A percentile compares a stretch with the other conserved stretches of the same genome.
phyloP scores from a whole-genome alignment of 345 rosid genomes.

The Trapa incisa region DNA sequence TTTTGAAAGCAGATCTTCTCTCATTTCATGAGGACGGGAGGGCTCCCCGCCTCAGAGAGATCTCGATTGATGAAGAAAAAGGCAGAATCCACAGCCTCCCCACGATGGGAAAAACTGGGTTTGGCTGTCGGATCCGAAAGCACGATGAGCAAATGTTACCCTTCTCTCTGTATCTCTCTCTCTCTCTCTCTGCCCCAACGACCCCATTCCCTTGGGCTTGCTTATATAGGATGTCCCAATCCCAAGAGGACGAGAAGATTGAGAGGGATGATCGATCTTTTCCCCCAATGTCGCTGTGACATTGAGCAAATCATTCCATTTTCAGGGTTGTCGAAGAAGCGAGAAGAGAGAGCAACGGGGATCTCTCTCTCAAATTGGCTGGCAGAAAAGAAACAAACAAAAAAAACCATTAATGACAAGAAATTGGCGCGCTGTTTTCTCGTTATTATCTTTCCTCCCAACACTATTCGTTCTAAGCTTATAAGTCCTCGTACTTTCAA shows the following conservation, averaged over 20 bases:
- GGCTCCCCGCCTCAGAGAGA: neutral
- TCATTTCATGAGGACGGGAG: neutral
- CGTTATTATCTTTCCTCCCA: too few species aligned
- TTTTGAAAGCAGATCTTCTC: neutral
- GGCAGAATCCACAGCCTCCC: slow-evolving; percentile 6
- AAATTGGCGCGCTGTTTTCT: too few species aligned
- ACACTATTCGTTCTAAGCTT: too few species aligned
- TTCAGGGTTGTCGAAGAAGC: neutral
- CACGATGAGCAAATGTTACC: too few species aligned
- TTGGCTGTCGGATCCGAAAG: too few species aligned
- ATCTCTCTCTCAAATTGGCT: too few species aligned
- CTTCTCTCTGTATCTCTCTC: neutral
- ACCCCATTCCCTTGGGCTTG: neutral
- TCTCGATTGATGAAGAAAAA: slow-evolving; percentile 2
- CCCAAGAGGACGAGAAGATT: neutral
- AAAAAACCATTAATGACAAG: too few species aligned
- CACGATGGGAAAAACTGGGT: slow-evolving; percentile 1
- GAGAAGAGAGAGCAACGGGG: too few species aligned
- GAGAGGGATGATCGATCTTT: slow-evolving; percentile 1
- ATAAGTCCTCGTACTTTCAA: too few species aligned
- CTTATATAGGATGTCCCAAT: neutral
- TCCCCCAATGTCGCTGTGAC: neutral
- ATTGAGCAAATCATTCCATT: neutral
- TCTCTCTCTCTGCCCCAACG: neutral
- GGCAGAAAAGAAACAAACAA: too few species aligned